phyloP scores from a whole-genome alignment of 306 rosid genomes.

The Vigna reflexopilosa region DNA sequence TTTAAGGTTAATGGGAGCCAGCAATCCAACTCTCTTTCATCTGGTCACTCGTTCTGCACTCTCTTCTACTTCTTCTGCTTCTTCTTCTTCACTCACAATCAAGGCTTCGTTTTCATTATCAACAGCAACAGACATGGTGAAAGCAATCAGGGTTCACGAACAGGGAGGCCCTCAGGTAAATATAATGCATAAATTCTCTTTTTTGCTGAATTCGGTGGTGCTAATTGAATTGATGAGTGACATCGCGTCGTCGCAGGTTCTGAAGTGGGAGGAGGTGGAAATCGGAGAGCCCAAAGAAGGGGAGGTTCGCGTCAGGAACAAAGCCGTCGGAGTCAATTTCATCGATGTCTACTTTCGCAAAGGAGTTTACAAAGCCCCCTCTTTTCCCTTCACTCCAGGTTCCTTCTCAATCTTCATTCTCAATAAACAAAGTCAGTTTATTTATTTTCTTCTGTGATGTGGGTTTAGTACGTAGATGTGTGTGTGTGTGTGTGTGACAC shows the following conservation, averaged over 20 bases:
- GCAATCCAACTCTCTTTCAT: background rate
- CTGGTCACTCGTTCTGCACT: background rate
- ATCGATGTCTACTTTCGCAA: constrained; percentile 85
- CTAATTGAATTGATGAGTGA: background rate
- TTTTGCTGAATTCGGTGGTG: too few relatives aligned
- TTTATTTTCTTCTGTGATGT: background rate
- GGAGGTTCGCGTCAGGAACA: constrained; percentile 76
- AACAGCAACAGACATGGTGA: constrained; percentile 56
- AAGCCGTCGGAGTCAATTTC: constrained; percentile 84
- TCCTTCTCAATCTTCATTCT: background rate
- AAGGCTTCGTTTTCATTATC: constrained; percentile 35
- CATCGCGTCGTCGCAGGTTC: constrained; percentile 54
- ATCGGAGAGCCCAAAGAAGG: constrained; percentile 79
- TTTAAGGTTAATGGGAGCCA: background rate
- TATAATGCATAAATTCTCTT: constrained; percentile 32
- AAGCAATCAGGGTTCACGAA: constrained; percentile 78
- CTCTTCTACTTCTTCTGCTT: background rate
- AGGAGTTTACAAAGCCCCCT: constrained; percentile 71
- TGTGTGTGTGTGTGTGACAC: background rate
- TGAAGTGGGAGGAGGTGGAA: constrained; percentile 89
- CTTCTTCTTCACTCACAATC: constrained; percentile 35
- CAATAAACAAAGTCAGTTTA: background rate
- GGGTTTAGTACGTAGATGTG: background rate
- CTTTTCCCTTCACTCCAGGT: constrained; percentile 72
- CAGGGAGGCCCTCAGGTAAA: constrained; percentile 81